Evolutionary conservation across 2,329 filamentous ascomycete species (phyloP), one percentile per base, ranked within the genome.

Genomic region (Hymenoscyphus albidus): DNA sequence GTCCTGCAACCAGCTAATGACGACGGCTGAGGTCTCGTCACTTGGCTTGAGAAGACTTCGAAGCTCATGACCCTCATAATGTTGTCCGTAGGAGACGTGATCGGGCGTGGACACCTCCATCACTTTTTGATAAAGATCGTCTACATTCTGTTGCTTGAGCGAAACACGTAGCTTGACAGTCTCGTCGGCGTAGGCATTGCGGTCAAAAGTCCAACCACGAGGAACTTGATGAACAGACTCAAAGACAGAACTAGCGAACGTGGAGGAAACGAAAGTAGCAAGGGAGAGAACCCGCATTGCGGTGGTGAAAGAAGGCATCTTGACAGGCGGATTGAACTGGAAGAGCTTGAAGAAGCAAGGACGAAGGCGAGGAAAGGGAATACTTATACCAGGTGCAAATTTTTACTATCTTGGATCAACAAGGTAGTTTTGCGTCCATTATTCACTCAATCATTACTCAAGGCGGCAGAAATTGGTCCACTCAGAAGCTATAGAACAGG

Each of bases 71-170:
- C 77, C 74, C 54, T 77, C 77, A 67, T 81, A 78, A 70, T 83
- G 82, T 64, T 82, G 72, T 32, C 82, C 82, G 67, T 84, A 84
- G 27, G 77, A 74, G 3, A 76, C 67, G 64, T 78, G 74, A 7
- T 77, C 78, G 0, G 82, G 82, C 0, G 80, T 81, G 13, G 82
- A 83, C 61, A 77, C 71, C 44, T 74, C 72, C 61, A 70, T 57
- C 27, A 70, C 55, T 58, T 68, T 65, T 13, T 70, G 59, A n/a
- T 67, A 68, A 40, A 70, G 65, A 38, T 59, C 54, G 31, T 70
- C 65, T 35, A 70, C 63, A 66, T 70, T 70, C 39, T 70, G 68
- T 40, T 70, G 67, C 55, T 68, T 70, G 10, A 70, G 66, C 5
- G 68, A 70, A 16, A 70, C 35, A 32, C 66, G 66, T 7, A 68